Conservation (phyloP, 176 grass and related monocot species). For the Musa beccarii region DNA sequence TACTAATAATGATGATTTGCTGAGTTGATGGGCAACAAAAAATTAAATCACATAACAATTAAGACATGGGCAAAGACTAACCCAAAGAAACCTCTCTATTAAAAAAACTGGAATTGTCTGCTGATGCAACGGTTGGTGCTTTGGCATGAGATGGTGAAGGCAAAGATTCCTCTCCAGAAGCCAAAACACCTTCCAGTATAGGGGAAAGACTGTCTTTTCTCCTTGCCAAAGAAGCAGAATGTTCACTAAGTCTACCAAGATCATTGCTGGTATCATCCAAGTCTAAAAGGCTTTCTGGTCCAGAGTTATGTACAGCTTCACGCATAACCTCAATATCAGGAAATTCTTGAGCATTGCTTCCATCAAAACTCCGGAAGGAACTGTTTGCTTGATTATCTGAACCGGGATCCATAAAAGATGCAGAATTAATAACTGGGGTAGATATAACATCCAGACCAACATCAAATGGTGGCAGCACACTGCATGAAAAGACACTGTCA, state of each 20-base stretch:
- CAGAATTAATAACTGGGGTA: conserved; percentile 16
- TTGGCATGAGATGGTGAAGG: conserved; percentile 17
- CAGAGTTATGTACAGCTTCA: conserved; percentile 24
- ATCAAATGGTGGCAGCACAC: conserved; percentile 46
- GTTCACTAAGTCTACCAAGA: conserved; percentile 16
- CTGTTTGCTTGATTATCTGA: conserved; percentile 15
- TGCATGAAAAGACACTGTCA: conserved; percentile 16
- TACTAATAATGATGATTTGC: neutral
- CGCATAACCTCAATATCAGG: conserved; percentile 41
- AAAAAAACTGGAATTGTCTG: conserved; percentile 18
- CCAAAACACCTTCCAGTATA: conserved; percentile 5
- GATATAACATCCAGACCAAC: conserved; percentile 24
- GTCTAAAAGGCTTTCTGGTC: conserved; percentile 15
- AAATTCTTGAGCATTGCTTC: conserved; percentile 26
- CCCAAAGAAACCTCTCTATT: conserved; percentile 12
- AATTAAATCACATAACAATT: neutral
- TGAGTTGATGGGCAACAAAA: neutral
- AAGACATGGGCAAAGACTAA: conserved; percentile 17
- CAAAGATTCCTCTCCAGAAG: conserved; percentile 28
- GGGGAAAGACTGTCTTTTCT: conserved; percentile 30
- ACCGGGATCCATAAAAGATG: conserved; percentile 16
- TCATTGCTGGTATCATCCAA: conserved; percentile 20
- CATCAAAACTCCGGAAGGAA: conserved; percentile 8
- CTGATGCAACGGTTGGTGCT: neutral
- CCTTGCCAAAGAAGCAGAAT: conserved; percentile 26